Base-by-base conservation (phyloP, 1,139 yeast genomes). In the Yamadazyma friedrichii region DNA sequence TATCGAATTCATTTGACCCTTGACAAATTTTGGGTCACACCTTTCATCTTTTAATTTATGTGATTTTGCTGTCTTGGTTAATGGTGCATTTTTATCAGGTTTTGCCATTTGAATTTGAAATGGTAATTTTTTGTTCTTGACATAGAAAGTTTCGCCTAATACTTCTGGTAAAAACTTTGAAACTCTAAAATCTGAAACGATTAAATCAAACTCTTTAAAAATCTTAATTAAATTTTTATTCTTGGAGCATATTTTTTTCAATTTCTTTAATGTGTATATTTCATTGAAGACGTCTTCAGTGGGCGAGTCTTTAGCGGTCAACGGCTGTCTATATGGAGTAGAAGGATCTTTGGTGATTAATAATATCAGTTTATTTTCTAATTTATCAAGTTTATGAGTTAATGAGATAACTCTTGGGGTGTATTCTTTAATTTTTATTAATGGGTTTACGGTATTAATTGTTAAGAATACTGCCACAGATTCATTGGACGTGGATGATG, bases 301-400 rank as follows among this genome's bases (percentile, higher is more conserved):
- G 0, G 77, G 72, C 1, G 78, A 63, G 31, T 71, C 78, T 44
- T 74, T 72, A 39, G 61, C 64, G 9, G 70, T 63, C 12, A 82
- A 61, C 3, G 64, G 66, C 9, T 65, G 65, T 35, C 82, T 69
- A 52, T 79, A 84, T 1, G 72, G 65, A 1, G 74, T 67, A 2
- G 83, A 74, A 1, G 89, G 88, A 53, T 84, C 89, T 50, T 82
- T 84, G 6, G 89, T 81, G 11, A 85, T 71, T 27, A 85, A 63
- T 8, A 84, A 58, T 4, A 84, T 74, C 26, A 80, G 66, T 42
- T 75, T 65, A 26, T 70, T 73, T 17, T 68, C 73, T 3, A 74
- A 57, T 43, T 67, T 70, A 48, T 69, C 76, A 42, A 78, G 60
- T 42, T 76, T 69, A 46, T 76, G 66, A 0, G 76, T 68, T n/a